A percentile compares a stretch with the other conserved stretches of the same genome.
Evolutionary conservation across 371 early-diverging fungal species (phyloP).

Genomic region (Dipsacomyces acuminosporus): DNA sequence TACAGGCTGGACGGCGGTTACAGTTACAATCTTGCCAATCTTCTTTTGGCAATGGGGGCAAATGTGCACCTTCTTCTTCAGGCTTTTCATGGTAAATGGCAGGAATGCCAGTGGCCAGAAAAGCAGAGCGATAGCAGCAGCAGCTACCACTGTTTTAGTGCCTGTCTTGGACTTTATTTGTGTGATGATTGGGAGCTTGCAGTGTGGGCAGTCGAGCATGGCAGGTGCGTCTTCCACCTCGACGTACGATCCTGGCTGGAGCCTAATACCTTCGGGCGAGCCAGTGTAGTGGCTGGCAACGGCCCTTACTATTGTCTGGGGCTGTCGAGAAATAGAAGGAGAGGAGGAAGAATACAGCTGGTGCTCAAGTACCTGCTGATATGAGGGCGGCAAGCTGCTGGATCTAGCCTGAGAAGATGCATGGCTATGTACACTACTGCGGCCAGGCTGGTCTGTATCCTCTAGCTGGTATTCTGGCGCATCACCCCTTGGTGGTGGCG

Average conservation of each 20-base stretch:
- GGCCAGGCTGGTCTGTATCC: too few relatives aligned
- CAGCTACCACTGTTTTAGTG: constrained; percentile 33
- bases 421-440: too few relatives aligned
- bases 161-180: constrained; percentile 28
- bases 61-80: constrained; percentile 39
- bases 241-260: constrained; percentile 25
- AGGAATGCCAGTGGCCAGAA: constrained; percentile 45
- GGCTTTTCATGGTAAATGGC: constrained; percentile 28
- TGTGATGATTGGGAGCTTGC: constrained; percentile 26
- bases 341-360: too few relatives aligned
- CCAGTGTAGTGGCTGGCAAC: constrained; percentile 3
- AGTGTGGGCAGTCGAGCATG: constrained; percentile 31
- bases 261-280: constrained; percentile 4
- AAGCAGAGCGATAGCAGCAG: constrained; percentile 28
- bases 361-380: too few relatives aligned
- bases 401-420: too few relatives aligned
- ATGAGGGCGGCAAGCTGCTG: too few relatives aligned
- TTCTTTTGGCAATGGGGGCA: constrained; percentile 40
- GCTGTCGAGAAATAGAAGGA: not conserved
- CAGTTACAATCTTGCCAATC: constrained; percentile 34
- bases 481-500: too few relatives aligned
- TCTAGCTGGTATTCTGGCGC: too few relatives aligned
- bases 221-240: constrained; percentile 33
- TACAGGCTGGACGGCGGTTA: constrained; percentile 19
- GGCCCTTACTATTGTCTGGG: too few relatives aligned